These are phyloP conservation scores for Plasmodium coatneyi DNA, from an alignment of 169 alveolate genomes.

Conservation along the genomic window DNA sequence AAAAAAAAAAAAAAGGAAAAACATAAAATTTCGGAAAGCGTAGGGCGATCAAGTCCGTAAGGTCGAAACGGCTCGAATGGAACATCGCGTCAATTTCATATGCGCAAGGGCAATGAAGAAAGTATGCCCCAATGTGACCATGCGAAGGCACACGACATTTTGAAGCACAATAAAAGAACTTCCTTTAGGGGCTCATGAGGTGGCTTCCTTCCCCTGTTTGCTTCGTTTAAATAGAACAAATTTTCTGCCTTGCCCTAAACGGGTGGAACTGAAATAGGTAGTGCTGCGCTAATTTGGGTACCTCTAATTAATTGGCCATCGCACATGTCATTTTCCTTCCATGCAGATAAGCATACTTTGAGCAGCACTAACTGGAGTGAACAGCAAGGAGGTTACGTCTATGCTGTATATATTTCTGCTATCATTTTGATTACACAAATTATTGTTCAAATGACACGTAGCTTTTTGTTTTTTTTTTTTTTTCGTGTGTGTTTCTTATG, in stretches of 20 bases:
- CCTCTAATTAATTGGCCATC: no score
- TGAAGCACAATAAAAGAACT: no score
- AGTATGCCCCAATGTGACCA: background rate
- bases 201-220: no score
- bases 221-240: no score
- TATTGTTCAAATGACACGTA: background rate
- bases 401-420: background rate
- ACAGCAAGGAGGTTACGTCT: background rate
- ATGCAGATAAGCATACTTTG: no score
- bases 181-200: no score
- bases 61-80: background rate
- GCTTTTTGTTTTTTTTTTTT: background rate
- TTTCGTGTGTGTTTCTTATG: no score
- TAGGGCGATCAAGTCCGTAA: background rate
- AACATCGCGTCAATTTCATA: background rate
- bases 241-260: no score
- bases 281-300: no score
- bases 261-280: no score
- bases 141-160: background rate
- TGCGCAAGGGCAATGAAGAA: background rate
- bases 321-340: no score
- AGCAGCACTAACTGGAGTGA: background rate
- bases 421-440: background rate
- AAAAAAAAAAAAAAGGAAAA: no score
- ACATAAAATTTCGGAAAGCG: background rate